phyloP scores from a whole-genome alignment of 169 alveolate genomes.

The Theileria annulata region DNA sequence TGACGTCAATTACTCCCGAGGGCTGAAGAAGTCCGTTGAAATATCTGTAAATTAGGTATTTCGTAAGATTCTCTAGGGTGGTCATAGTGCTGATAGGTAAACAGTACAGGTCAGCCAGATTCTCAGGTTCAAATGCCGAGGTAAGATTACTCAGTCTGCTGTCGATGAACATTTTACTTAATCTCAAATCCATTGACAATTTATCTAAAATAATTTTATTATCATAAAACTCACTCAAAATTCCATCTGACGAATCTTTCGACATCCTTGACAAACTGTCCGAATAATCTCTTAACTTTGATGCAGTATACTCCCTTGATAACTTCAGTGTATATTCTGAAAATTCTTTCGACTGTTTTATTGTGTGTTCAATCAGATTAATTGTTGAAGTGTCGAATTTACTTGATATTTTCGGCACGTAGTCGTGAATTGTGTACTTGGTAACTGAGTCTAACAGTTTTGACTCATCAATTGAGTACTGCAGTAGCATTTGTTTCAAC shows the following conservation, averaged over 20 bases:
- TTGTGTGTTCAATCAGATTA: background rate
- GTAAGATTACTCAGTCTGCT: slow-evolving; percentile 4
- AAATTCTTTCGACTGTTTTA: background rate
- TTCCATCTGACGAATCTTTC: background rate
- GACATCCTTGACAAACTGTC: background rate
- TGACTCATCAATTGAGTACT: slow-evolving; percentile 9
- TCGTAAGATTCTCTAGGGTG: background rate
- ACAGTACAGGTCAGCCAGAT: background rate
- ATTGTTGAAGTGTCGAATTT: background rate
- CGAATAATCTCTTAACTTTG: background rate
- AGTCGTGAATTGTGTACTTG: slow-evolving; percentile 11
- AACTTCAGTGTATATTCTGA: background rate
- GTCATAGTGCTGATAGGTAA: slow-evolving; percentile 1
- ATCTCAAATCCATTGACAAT: slow-evolving; percentile 1
- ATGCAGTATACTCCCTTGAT: background rate
- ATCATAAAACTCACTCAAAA: background rate
- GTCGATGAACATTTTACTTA: slow-evolving; percentile 12
- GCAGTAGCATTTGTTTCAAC: slow-evolving; percentile 13
- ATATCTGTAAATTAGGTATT: slow-evolving; percentile 1
- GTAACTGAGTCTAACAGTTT: slow-evolving; percentile 17
- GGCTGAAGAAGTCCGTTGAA: slow-evolving; percentile 13
- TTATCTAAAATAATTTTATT: background rate
- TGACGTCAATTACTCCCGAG: background rate
- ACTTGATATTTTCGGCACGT: slow-evolving; percentile 11
- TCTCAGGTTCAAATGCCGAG: background rate